These are phyloP conservation scores for Wallacemonas sp. DNA, from an alignment of 208 protist genomes.

Conservation along the genomic window DNA sequence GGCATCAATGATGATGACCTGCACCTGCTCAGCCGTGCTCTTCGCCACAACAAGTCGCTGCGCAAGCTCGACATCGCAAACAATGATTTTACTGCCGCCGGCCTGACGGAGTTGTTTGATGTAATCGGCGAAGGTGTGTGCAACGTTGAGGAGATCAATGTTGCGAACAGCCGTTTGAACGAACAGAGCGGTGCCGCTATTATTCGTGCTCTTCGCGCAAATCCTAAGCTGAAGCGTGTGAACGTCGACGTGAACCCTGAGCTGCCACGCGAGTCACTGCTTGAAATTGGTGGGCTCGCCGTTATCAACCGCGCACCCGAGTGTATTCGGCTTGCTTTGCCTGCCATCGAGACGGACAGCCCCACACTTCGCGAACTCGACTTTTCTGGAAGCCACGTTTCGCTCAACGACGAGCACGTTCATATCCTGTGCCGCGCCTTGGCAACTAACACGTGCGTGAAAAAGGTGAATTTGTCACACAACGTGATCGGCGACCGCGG, in stretches of 20 bases:
- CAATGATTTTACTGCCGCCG: constrained; percentile 74
- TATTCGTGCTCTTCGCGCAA: constrained; percentile 51
- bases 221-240: constrained; percentile 56
- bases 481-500: constrained; percentile 84
- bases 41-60: constrained; percentile 67
- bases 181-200: constrained; percentile 55
- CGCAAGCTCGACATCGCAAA: constrained; percentile 77
- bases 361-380: constrained; percentile 43
- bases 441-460: constrained; percentile 50
- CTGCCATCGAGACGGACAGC: constrained; percentile 55
- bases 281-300: constrained; percentile 64
- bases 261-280: constrained; percentile 35
- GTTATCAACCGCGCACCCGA: constrained; percentile 77
- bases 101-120: constrained; percentile 56
- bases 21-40: constrained; percentile 44
- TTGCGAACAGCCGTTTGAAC: constrained; percentile 81
- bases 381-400: constrained; percentile 48
- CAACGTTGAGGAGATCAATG: constrained; percentile 68
- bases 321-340: constrained; percentile 50
- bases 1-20: constrained; percentile 63
- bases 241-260: constrained; percentile 80
- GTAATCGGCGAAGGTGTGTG: constrained; percentile 39
- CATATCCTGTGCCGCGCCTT: constrained; percentile 71
- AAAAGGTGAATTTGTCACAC: constrained; percentile 67
- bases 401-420: constrained; percentile 67